Conservation (phyloP, 2,329 filamentous ascomycete genomes). For the Monilinia laxa region DNA sequence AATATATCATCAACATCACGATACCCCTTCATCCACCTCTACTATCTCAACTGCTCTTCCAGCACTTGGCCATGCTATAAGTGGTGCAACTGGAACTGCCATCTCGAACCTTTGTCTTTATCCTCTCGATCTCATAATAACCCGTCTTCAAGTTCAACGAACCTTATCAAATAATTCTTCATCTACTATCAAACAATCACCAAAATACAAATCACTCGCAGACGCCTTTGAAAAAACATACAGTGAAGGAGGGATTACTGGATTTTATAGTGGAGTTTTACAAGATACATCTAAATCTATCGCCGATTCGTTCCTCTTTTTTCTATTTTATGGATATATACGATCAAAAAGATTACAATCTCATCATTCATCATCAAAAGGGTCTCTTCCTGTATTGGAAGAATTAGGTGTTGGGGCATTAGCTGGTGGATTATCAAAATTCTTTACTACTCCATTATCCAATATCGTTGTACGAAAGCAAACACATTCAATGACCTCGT, state of each 20-base stretch:
- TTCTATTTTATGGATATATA: conserved; percentile 69
- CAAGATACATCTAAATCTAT: conserved; percentile 66
- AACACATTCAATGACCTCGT: conserved; percentile 56
- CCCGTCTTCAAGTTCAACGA: conserved; percentile 76
- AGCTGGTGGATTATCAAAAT: conserved; percentile 71
- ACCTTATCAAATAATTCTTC: conserved; percentile 49
- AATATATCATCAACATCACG: conserved; percentile 43
- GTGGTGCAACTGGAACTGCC: conserved; percentile 75
- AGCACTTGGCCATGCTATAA: conserved; percentile 77
- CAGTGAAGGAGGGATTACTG: conserved; percentile 59
- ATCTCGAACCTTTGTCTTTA: conserved; percentile 78
- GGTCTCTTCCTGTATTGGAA: conserved; percentile 59
- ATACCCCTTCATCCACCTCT: conserved; percentile 29
- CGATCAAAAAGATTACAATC: conserved; percentile 44
- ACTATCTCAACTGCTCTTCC: conserved; percentile 53
- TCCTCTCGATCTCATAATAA: conserved; percentile 78
- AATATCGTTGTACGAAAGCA: conserved; percentile 84
- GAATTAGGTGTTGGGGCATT: conserved; percentile 73
- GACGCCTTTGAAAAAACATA: conserved; percentile 74
- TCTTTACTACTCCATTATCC: conserved; percentile 76
- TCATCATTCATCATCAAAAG: conserved; percentile 40
- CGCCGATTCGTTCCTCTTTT: conserved; percentile 81
- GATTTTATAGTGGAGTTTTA: conserved; percentile 67
- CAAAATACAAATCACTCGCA: conserved; percentile 62
- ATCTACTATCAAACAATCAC: conserved; percentile 36